Conservation (phyloP, 345 rosid species). For the Angophora floribunda region DNA sequence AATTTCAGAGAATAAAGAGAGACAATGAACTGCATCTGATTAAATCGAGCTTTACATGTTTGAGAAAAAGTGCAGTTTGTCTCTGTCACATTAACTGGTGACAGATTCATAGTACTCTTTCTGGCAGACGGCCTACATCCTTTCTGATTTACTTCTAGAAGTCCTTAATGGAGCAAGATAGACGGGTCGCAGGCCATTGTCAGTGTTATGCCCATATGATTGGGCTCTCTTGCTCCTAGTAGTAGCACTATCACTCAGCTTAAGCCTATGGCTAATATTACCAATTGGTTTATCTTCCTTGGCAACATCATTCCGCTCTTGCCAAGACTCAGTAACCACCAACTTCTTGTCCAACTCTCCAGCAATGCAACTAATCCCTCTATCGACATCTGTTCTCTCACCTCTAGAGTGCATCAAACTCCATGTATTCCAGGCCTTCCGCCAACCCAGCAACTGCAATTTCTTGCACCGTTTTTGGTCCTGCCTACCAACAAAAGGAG, state of each 20-base stretch:
- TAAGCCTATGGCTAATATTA: conserved; percentile 46
- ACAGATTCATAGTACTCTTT: background rate
- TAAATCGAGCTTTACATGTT: background rate
- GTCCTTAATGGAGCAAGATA: background rate
- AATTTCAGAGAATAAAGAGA: background rate
- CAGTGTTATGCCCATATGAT: conserved; percentile 11
- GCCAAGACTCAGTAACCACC: conserved; percentile 23
- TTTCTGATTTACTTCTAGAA: background rate
- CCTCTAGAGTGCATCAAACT: background rate
- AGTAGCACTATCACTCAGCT: conserved; percentile 49
- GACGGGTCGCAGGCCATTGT: background rate
- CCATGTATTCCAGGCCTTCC: background rate
- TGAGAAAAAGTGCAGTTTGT: background rate
- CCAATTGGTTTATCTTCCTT: conserved; percentile 8
- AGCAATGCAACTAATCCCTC: background rate
- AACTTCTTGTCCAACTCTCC: background rate
- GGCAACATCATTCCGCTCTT: conserved; percentile 28
- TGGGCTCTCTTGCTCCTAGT: conserved; percentile 27
- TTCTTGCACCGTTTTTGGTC: background rate
- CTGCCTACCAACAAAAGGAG: background rate
- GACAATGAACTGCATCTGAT: background rate
- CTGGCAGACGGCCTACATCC: background rate
- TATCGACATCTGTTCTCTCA: background rate
- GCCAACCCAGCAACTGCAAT: background rate
- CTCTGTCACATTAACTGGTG: background rate